A percentile compares a stretch with the other conserved stretches of the same genome.
phyloP scores from a whole-genome alignment of 352 stramenopile species.

The Halophytophthora batemanensis region DNA sequence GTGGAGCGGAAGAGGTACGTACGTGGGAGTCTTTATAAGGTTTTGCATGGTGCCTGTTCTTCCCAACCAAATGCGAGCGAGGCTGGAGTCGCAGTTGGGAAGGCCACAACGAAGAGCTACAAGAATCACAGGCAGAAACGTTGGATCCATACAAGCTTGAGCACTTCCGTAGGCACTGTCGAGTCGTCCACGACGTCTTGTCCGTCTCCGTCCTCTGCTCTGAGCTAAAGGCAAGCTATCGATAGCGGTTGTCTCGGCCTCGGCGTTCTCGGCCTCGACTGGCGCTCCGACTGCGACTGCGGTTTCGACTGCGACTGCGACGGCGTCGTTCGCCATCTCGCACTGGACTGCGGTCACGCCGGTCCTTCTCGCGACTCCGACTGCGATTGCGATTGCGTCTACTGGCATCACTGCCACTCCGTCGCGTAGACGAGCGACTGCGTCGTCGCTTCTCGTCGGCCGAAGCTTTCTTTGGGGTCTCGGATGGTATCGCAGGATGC shows the following conservation, averaged over 20 bases:
- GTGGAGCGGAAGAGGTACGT: conserved; percentile 6
- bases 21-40: conserved; percentile 11
- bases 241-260: conserved; percentile 11
- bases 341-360: conserved; percentile 22
- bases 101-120: no score
- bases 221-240: conserved; percentile 8
- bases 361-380: conserved; percentile 19
- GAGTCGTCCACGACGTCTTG: no score
- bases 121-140: no score
- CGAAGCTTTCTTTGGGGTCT: conserved; percentile 5
- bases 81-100: no score
- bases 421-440: conserved; percentile 18
- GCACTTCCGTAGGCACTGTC: no score
- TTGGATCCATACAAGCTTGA: no score
- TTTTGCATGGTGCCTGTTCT: neutral
- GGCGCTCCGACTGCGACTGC: conserved; percentile 25
- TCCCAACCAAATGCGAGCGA: neutral
- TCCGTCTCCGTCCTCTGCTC: no score
- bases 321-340: conserved; percentile 26
- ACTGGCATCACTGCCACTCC: conserved; percentile 8
- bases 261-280: conserved; percentile 21
- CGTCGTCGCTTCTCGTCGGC: conserved; percentile 15
- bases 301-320: conserved; percentile 13
- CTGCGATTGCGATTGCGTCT: conserved; percentile 19
- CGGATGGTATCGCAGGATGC: conserved; percentile 1